These are phyloP conservation scores for Geotrichum carabidarum DNA, from an alignment of 1,139 yeast genomes.

Conservation along the genomic window DNA sequence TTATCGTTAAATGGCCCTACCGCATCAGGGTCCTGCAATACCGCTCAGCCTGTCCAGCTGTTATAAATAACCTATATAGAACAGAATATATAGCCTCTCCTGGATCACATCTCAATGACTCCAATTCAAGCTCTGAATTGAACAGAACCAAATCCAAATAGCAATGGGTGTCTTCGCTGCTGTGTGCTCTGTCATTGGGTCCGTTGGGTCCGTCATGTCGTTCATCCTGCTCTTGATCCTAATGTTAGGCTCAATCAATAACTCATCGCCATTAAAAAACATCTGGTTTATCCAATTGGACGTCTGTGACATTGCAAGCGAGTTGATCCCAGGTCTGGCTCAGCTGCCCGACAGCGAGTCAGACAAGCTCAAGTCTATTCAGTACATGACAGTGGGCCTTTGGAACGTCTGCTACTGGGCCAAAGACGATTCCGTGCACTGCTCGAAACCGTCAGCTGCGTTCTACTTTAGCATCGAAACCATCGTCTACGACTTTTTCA, in stretches of 20 bases:
- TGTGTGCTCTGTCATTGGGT: background rate
- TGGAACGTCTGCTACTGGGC: slow-evolving; percentile 10
- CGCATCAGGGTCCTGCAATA: too few species aligned
- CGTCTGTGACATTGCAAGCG: background rate
- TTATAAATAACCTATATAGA: too few species aligned
- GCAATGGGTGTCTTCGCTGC: background rate
- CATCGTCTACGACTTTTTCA: slow-evolving; percentile 5
- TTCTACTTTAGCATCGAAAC: slow-evolving; percentile 5
- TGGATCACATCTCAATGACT: too few species aligned
- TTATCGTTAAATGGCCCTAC: too few species aligned
- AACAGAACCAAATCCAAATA: too few species aligned
- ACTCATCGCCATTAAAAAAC: background rate
- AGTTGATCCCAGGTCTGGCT: slow-evolving; percentile 3
- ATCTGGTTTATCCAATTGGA: background rate
- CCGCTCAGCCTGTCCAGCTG: too few species aligned
- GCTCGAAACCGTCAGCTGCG: background rate
- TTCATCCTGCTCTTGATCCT: background rate
- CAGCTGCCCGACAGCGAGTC: background rate
- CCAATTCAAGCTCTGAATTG: too few species aligned
- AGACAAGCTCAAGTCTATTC: background rate
- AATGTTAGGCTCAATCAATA: background rate
- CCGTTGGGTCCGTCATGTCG: background rate
- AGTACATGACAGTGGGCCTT: slow-evolving; percentile 8
- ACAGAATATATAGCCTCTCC: too few species aligned
- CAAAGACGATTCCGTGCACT: background rate